Evolutionary conservation across 306 rosid genomes (phyloP), one percentile per base, ranked within the genome.

Genomic region (Fagus sylvatica): DNA sequence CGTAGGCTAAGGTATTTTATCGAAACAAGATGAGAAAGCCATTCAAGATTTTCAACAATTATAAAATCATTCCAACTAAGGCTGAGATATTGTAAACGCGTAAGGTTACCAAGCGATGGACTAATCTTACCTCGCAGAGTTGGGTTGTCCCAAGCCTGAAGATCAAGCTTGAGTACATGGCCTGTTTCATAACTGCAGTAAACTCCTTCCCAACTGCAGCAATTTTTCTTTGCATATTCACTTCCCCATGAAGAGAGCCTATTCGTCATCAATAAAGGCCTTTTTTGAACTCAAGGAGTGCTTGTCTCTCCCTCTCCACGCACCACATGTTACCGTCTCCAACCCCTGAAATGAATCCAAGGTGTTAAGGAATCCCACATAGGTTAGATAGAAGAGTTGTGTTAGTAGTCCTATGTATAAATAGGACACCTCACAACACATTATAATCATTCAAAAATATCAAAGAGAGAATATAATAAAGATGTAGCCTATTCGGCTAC

Each of bases 201-300:
- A 61, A 79, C 64, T 55, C 86, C 83, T 6, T 33, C 39, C 86
- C 83, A 75, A 0, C 54, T 53, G 56, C 83, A 83, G 32, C 86
- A 83, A 28, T 75, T 83, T 33, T 33, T 30, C 17, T 51, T n/a
- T 12, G 15, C 15, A 2, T 53, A 28, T 8, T 72, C 64, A 46
- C 13, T 46, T 17, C 53, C 37, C 75, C 75, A 72, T 72, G 75
- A 32, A 53, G 75, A 72, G 33, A 72, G 33, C 5, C n/a, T 53
- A 61, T 61, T 17, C 0, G 10, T 72, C 32, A 72, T 72, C 75
- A 3, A 6, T 1, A 61, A 61, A 72, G 75, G 60, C 49, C 75
- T 53, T 72, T 41, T 34, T 72, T 53, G 48, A 72, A 72, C 15
- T 0, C 55, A 61, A 72, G 49, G 3, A 72, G 75, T 33, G 75